A percentile compares a stretch with the other conserved stretches of the same genome.
Conservation (phyloP, 73 alveolate species). For the Uronychia binucleata region DNA sequence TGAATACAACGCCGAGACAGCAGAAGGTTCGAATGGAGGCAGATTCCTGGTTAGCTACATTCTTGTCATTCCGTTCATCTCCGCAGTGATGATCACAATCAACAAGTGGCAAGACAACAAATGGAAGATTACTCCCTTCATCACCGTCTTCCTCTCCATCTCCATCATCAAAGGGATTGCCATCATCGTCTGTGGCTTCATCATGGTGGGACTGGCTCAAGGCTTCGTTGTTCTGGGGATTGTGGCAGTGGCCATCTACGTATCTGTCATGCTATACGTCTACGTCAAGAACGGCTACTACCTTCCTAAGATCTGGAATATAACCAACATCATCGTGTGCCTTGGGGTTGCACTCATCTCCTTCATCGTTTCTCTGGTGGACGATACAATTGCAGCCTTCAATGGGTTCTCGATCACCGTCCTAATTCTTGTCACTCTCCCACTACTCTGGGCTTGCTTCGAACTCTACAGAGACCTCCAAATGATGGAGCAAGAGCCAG, state of each 20-base stretch:
- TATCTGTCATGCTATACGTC: conserved; percentile 13
- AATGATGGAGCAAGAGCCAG: conserved; percentile 49
- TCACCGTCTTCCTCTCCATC: conserved; percentile 4
- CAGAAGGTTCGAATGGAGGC: conserved; percentile 36
- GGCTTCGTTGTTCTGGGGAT: conserved; percentile 34
- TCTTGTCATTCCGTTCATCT: conserved; percentile 60
- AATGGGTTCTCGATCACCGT: conserved; percentile 66
- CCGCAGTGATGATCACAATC: conserved; percentile 29
- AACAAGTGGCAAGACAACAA: conserved; percentile 59
- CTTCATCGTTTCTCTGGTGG: conserved; percentile 33
- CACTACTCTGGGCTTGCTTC: conserved; percentile 37
- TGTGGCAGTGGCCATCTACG: conserved; percentile 20
- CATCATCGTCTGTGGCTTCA: conserved; percentile 39
- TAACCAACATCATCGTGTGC: conserved; percentile 14
- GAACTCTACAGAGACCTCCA: conserved; percentile 32
- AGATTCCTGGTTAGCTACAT: conserved; percentile 45
- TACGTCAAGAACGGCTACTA: conserved; percentile 25
- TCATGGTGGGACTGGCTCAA: conserved; percentile 30
- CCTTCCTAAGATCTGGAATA: conserved; percentile 32
- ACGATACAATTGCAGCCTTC: conserved; percentile 30
- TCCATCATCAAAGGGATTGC: conserved; percentile 35
- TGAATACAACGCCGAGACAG: conserved; percentile 4
- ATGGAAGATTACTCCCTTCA: conserved; percentile 37
- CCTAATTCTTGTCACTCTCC: conserved; percentile 18
- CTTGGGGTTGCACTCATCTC: conserved; percentile 22